phyloP scores from a whole-genome alignment of 495 filamentous ascomycete species.

The Talaromyces stipitatus region DNA sequence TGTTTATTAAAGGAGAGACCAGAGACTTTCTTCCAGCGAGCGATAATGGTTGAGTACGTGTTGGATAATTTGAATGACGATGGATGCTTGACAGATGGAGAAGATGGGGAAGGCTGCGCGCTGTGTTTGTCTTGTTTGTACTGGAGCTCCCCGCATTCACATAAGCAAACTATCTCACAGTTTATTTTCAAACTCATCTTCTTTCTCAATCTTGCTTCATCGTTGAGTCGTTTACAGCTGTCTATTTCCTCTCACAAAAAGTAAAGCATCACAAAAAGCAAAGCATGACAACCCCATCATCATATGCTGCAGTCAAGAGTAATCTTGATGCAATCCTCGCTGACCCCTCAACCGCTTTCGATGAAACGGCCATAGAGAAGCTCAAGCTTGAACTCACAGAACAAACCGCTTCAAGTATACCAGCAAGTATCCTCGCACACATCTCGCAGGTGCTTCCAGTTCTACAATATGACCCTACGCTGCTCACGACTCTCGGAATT shows the following conservation, averaged over 20 bases:
- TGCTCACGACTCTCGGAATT: slow-evolving; percentile 36
- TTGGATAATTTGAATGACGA: background rate
- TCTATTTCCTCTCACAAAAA: background rate
- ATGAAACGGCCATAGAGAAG: slow-evolving; percentile 30
- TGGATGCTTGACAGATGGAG: background rate
- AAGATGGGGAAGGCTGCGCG: background rate
- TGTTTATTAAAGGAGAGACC: no score
- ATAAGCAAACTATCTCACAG: background rate
- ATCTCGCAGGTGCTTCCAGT: slow-evolving; percentile 39
- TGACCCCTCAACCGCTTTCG: slow-evolving; percentile 28
- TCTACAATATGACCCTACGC: slow-evolving; percentile 44
- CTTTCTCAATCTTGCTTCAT: background rate
- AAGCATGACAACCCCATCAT: slow-evolving; percentile 31
- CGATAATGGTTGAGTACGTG: background rate
- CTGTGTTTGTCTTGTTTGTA: slow-evolving; percentile 23
- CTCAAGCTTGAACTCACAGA: slow-evolving; percentile 34
- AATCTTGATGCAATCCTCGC: slow-evolving; percentile 30
- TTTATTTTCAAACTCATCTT: background rate
- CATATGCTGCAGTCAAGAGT: slow-evolving; percentile 26
- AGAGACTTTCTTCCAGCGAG: no score
- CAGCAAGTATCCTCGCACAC: slow-evolving; percentile 34
- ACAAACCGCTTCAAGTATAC: slow-evolving; percentile 25
- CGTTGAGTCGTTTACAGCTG: background rate
- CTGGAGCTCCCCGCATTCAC: slow-evolving; percentile 1
- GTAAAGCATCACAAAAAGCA: slow-evolving; percentile 11